phyloP scores from a whole-genome alignment of 2,329 filamentous ascomycete genomes.

The Pseudopithomyces maydicus region DNA sequence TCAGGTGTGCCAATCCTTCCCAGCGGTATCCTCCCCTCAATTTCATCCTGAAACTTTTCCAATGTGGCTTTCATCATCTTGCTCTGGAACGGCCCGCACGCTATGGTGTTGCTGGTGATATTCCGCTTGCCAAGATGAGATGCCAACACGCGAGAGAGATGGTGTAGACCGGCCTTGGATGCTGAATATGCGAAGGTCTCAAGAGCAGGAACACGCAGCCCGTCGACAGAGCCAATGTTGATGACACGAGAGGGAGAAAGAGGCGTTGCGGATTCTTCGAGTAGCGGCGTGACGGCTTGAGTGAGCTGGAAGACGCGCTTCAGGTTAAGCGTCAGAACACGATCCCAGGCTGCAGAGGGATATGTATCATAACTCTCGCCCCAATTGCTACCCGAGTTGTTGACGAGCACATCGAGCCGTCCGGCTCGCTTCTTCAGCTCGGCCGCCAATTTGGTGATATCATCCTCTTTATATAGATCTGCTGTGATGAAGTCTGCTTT shows the following conservation, averaged over 20 bases:
- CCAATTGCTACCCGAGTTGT: conserved; percentile 71
- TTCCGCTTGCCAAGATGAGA: conserved; percentile 64
- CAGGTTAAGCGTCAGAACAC: conserved; percentile 64
- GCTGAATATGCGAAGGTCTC: conserved; percentile 66
- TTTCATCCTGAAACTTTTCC: conserved; percentile 60
- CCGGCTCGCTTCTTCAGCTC: conserved; percentile 60
- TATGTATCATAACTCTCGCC: conserved; percentile 64
- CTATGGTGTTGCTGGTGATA: conserved; percentile 71
- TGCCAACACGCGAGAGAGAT: conserved; percentile 68
- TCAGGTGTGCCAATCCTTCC: conserved; percentile 69
- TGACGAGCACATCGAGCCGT: conserved; percentile 66
- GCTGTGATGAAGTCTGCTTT: conserved; percentile 64
- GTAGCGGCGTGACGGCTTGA: conserved; percentile 65
- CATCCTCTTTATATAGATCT: conserved; percentile 67
- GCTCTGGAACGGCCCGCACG: conserved; percentile 73
- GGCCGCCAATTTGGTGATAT: conserved; percentile 61
- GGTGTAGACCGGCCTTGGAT: conserved; percentile 67
- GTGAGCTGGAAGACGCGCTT: conserved; percentile 70
- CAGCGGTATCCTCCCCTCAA: conserved; percentile 66
- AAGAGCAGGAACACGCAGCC: conserved; percentile 62
- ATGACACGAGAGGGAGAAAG: conserved; percentile 63
- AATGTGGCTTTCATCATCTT: conserved; percentile 77
- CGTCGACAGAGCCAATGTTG: conserved; percentile 69
- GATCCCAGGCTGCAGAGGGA: conserved; percentile 58
- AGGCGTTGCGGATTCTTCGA: conserved; percentile 57